These are phyloP conservation scores for Protostelium mycophagum DNA, from an alignment of 78 protist genomes.

Conservation along the genomic window DNA sequence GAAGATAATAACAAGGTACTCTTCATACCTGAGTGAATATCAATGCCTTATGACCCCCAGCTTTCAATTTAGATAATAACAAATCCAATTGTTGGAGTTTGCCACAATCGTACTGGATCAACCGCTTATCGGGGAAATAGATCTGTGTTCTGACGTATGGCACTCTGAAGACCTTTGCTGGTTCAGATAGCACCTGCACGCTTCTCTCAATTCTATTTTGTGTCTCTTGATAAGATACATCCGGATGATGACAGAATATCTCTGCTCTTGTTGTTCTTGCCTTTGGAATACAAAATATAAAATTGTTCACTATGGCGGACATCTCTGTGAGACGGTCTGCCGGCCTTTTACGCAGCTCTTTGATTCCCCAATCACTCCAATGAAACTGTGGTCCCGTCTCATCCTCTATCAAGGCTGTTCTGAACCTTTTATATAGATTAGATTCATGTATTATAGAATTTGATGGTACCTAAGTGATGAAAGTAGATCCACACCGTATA, in stretches of 20 bases:
- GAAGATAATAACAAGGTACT: background rate
- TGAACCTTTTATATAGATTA: no score
- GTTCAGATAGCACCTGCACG: background rate
- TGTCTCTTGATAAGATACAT: slow-evolving; percentile 6
- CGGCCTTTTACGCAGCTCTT: slow-evolving; percentile 19
- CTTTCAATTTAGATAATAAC: slow-evolving; percentile 65
- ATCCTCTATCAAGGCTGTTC: background rate
- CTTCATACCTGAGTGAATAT: slow-evolving; percentile 87
- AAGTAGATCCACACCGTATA: no score
- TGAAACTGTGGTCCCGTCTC: no score
- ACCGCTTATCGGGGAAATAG: slow-evolving; percentile 85
- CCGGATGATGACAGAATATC: slow-evolving; percentile 14
- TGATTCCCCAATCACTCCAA: background rate
- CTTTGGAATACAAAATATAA: slow-evolving; percentile 32
- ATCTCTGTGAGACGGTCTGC: background rate
- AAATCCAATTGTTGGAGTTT: slow-evolving; percentile 80
- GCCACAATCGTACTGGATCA: slow-evolving; percentile 94
- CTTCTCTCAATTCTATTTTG: background rate
- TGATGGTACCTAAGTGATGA: background rate
- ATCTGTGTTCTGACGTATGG: slow-evolving; percentile 43
- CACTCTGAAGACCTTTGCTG: slow-evolving; percentile 5
- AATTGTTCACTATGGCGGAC: slow-evolving; percentile 29
- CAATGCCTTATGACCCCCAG: slow-evolving; percentile 65
- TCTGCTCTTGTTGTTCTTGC: slow-evolving; percentile 34
- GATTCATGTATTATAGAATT: no score